Base-by-base conservation (phyloP, 208 protist species). In the Wallacemonas sp. region DNA sequence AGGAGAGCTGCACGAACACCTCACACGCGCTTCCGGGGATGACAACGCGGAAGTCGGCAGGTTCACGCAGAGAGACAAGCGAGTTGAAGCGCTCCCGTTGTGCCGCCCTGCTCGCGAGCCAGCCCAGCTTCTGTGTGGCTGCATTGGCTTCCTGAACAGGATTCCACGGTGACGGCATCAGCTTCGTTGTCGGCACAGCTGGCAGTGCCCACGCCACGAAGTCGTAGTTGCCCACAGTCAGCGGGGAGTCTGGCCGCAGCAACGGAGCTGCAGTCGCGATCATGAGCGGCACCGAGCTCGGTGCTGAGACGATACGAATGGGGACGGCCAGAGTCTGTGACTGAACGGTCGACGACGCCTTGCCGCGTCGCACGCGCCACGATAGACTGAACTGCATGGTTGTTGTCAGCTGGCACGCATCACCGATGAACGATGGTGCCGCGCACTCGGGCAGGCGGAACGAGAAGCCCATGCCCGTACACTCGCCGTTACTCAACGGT, bases 391-490 rank as follows among this genome's bases (percentile, higher is more conserved):
- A 3, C 44, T 56, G 41, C 61, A 46, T 36, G 9, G 26, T 27
- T 21, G 52, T 58, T 3, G 4, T 19, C 0, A 58, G 11, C 30
- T 58, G 52, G 19, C 52, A 58, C 16, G n/a, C 78, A 12, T 68
- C 68, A 6, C 80, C 78, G 5, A 44, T 72, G 56, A 83, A 81
- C 1, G 80, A 85, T 16, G 87, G 72, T 19, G 87, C 78, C 2
- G 72, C 70, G 29, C 62, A 65, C 11, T 86, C 83, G 0, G 83
- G 87, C 4, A 93, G 64, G 17, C 72, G 62, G 43, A 89, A 77
- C 2, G 69, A 68, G 34, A 79, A 57, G 19, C 27, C 36, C 1
- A 72, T 43, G 4, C 49, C 65, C 16, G 26, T 44, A 27, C 62
- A 76, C 44, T 83, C 65, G 30, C 74, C 16, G 49, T 68, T 55